A percentile compares a stretch with the other conserved stretches of the same genome.
Evolutionary conservation across 495 filamentous ascomycete species (phyloP).

Genomic region (Penicillium longicatenatum): DNA sequence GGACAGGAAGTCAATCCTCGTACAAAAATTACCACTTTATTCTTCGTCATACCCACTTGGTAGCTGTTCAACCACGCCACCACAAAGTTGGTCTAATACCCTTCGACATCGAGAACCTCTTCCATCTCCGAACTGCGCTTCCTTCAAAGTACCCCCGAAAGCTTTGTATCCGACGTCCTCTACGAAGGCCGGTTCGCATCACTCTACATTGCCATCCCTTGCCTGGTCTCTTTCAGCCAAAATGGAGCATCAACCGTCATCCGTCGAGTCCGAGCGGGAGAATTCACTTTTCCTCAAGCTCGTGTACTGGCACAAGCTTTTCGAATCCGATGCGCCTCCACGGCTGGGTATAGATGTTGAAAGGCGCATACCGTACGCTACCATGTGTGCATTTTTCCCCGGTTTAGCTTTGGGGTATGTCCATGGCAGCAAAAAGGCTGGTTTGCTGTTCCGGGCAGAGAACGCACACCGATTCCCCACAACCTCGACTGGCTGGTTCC

Average conservation of each 20-base stretch:
- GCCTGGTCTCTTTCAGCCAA: not conserved
- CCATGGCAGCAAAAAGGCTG: slow-evolving; percentile 70
- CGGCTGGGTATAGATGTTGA: slow-evolving; percentile 67
- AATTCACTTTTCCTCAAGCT: slow-evolving; percentile 34
- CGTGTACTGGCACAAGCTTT: slow-evolving; percentile 44
- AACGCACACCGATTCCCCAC: slow-evolving; percentile 89
- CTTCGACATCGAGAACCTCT: not conserved
- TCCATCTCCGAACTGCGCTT: not conserved
- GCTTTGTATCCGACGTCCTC: not conserved
- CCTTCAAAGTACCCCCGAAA: not conserved
- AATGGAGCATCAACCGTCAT: slow-evolving; percentile 32
- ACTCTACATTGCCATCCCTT: not conserved
- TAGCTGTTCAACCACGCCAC: not conserved
- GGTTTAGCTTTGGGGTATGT: slow-evolving; percentile 70
- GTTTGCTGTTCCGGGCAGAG: slow-evolving; percentile 86
- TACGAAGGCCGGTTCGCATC: not conserved
- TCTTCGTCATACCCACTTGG: not conserved
- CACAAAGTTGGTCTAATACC: not conserved
- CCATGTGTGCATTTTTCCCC: slow-evolving; percentile 58
- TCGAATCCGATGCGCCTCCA: slow-evolving; percentile 44
- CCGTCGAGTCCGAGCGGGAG: slow-evolving; percentile 10
- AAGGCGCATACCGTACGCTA: slow-evolving; percentile 64
- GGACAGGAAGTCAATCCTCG: not conserved
- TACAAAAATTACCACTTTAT: not conserved
- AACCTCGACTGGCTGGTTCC: slow-evolving; percentile 84